A percentile compares a stretch with the other conserved stretches of the same genome.
phyloP scores from a whole-genome alignment of 345 rosid species.

The Populus euphratica region DNA sequence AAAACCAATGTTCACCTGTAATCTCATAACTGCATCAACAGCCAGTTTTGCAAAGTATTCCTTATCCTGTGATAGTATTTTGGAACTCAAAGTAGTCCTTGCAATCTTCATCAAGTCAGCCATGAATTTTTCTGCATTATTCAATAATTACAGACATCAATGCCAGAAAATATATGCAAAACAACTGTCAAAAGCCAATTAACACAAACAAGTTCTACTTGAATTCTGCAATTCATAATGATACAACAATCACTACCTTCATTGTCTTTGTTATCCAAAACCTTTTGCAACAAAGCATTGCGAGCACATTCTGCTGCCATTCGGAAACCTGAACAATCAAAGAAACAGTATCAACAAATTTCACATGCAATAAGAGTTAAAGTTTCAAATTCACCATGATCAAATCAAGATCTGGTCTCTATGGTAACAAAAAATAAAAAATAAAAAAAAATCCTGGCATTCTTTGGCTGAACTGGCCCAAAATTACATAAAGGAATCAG shows the following conservation, averaged over 20 bases:
- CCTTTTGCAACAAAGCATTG: conserved; percentile 61
- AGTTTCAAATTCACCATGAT: not conserved
- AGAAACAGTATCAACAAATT: not conserved
- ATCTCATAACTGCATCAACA: conserved; percentile 90
- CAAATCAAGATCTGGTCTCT: not conserved
- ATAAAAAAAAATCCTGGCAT: no score
- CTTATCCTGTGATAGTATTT: conserved; percentile 89
- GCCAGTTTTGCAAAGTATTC: conserved; percentile 85
- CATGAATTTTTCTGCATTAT: conserved; percentile 73
- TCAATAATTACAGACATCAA: not conserved
- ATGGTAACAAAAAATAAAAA: not conserved
- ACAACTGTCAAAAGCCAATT: no score
- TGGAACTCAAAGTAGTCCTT: conserved; percentile 88
- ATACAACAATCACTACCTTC: conserved; percentile 43
- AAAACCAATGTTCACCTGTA: conserved; percentile 45
- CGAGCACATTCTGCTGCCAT: conserved; percentile 97
- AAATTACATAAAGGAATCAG: no score
- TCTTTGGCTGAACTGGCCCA: not conserved
- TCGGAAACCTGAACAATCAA: conserved; percentile 59
- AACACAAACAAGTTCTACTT: not conserved
- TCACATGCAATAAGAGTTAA: not conserved
- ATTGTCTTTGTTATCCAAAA: conserved; percentile 71
- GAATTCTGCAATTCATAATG: not conserved
- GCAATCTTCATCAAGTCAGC: conserved; percentile 88
- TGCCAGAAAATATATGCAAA: not conserved